Percentiles rank a stretch among this genome's conserved stretches.
phyloP scores from a whole-genome alignment of 768 basidiomycete species.

The Cantharellus cinnabarinus region DNA sequence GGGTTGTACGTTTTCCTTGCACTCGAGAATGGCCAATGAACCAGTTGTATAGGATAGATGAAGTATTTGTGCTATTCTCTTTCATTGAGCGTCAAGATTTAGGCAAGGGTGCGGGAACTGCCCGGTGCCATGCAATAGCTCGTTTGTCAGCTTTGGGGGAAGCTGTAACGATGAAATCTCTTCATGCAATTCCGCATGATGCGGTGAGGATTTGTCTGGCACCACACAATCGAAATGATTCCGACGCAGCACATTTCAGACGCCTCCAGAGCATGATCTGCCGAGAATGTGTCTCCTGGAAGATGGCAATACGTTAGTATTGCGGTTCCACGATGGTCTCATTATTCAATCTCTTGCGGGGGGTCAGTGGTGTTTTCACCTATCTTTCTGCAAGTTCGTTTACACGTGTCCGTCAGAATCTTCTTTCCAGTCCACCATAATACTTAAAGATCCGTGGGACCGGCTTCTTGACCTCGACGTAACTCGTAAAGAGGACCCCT shows the following conservation, averaged over 20 bases:
- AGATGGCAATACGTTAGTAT: slow-evolving; percentile 1
- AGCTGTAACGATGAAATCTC: not conserved
- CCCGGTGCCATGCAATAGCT: not conserved
- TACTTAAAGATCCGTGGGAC: slow-evolving; percentile 4
- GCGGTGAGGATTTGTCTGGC: not conserved
- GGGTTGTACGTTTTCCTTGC: not conserved
- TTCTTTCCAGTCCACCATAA: slow-evolving; percentile 6
- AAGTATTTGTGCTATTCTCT: not conserved
- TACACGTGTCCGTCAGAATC: not conserved
- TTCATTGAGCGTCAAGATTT: not conserved
- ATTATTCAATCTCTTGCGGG: slow-evolving; percentile 4
- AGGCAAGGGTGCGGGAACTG: not conserved
- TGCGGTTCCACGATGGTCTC: slow-evolving; percentile 5
- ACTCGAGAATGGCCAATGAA: not conserved
- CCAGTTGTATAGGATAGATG: not conserved
- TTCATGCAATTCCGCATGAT: not conserved
- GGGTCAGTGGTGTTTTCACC: not conserved
- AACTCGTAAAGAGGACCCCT: not conserved
- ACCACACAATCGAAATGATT: not conserved
- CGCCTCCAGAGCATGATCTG: not conserved
- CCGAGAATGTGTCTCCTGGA: slow-evolving; percentile 6
- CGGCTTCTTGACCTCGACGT: slow-evolving; percentile 1
- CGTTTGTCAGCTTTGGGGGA: not conserved
- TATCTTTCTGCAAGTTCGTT: not conserved
- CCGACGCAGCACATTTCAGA: not conserved